These are phyloP conservation scores for Entomortierella beljakovae DNA, from an alignment of 192 early-diverging fungal species.

Conservation along the genomic window DNA sequence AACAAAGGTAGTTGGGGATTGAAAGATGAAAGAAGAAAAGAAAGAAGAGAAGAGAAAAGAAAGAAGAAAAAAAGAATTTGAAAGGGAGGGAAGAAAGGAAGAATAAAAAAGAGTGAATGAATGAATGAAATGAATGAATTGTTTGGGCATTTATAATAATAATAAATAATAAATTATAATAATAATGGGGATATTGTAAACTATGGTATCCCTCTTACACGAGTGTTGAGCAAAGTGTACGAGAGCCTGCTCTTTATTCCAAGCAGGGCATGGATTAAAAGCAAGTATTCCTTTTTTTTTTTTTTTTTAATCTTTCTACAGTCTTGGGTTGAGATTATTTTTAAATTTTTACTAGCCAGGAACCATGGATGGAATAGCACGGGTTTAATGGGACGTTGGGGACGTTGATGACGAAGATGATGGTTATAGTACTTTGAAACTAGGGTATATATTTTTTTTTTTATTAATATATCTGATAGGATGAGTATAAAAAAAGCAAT, in stretches of 20 bases:
- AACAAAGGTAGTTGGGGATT: background rate
- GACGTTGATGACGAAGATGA: no score
- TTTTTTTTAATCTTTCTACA: background rate
- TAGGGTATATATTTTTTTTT: no score
- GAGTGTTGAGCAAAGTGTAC: background rate
- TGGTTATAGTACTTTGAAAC: no score
- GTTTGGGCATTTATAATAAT: background rate
- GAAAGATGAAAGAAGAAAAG: background rate
- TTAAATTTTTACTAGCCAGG: background rate
- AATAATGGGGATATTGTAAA: slow-evolving; percentile 1
- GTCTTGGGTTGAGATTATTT: background rate
- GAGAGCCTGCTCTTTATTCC: slow-evolving; percentile 1
- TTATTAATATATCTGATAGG: no score
- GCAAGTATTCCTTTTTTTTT: background rate
- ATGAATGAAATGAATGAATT: background rate
- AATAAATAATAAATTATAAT: background rate
- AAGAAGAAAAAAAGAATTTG: background rate
- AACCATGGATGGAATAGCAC: background rate
- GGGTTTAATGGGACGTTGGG: no score
- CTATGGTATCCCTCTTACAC: background rate
- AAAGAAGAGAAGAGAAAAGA: background rate
- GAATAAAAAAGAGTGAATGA: background rate
- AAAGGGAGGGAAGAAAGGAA: background rate
- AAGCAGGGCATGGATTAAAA: background rate
- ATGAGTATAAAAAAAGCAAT: no score